Evolutionary conservation across 1,284 basidiomycete species (phyloP).

Genomic region (Athelia psychrophila): DNA sequence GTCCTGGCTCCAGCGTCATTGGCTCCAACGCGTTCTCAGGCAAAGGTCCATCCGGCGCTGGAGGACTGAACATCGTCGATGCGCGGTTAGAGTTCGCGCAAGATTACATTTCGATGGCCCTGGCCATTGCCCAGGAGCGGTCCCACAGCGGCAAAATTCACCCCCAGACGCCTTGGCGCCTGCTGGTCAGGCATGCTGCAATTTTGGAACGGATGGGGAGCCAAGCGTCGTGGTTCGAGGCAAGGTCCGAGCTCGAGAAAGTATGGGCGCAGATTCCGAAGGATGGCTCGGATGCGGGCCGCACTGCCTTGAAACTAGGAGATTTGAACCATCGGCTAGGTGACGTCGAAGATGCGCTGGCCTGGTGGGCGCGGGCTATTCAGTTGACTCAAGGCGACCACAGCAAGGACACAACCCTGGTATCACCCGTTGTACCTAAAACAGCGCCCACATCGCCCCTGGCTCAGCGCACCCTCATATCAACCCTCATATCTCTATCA

Average conservation of each 20-base stretch:
- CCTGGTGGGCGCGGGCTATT: conserved; percentile 67
- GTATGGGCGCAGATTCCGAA: conserved; percentile 50
- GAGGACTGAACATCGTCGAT: conserved; percentile 45
- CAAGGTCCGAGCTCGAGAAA: conserved; percentile 61
- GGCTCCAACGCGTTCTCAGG: conserved; percentile 34
- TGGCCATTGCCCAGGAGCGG: conserved; percentile 43
- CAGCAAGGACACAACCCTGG: conserved; percentile 9
- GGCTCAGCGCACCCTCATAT: conserved; percentile 66
- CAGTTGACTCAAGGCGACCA: conserved; percentile 35
- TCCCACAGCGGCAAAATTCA: conserved; percentile 35
- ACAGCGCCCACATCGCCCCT: conserved; percentile 53
- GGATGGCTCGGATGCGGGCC: conserved; percentile 45
- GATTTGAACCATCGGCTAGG: conserved; percentile 58
- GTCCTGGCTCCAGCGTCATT: conserved; percentile 37
- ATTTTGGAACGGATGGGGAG: conserved; percentile 70
- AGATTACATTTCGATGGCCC: conserved; percentile 50
- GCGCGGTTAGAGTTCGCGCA: conserved; percentile 52
- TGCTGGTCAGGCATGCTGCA: conserved; percentile 61
- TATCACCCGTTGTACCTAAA: conserved; percentile 32
- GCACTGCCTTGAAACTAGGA: conserved; percentile 62
- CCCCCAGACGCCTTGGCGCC: conserved; percentile 53
- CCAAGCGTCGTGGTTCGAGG: conserved; percentile 49
- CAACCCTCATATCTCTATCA: conserved; percentile 68
- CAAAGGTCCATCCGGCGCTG: conserved; percentile 30
- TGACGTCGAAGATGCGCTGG: conserved; percentile 48